These are phyloP conservation scores for Pyrenula massariospora DNA, from an alignment of 495 filamentous ascomycete species.

Conservation along the genomic window DNA sequence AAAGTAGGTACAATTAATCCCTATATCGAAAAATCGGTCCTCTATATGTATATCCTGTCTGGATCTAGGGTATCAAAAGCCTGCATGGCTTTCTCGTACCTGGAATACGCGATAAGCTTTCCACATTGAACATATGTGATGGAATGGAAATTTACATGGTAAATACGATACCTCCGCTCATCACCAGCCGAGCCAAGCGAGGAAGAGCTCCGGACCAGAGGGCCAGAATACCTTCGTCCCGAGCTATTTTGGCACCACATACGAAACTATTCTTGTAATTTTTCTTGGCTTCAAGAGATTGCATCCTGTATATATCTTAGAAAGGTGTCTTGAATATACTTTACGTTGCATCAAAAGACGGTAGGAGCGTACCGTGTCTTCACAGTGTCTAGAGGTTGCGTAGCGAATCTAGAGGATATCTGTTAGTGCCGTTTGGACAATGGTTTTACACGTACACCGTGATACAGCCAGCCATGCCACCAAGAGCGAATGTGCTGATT, in stretches of 20 bases:
- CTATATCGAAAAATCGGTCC: no score
- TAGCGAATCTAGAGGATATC: conserved; percentile 34
- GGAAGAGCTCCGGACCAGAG: conserved; percentile 94
- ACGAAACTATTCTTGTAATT: conserved; percentile 82
- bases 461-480: conserved; percentile 78
- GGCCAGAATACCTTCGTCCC: conserved; percentile 77
- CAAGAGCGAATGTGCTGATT: conserved; percentile 82
- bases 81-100: conserved; percentile 97
- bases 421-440: conserved; percentile 14
- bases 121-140: neutral
- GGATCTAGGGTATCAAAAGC: conserved; percentile 72
- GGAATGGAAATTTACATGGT: conserved; percentile 56
- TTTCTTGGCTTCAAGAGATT: conserved; percentile 77
- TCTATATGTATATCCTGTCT: conserved; percentile 68
- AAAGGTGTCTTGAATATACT: neutral
- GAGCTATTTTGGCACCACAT: conserved; percentile 74
- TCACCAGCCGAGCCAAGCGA: conserved; percentile 65
- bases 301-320: conserved; percentile 53
- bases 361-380: conserved; percentile 59
- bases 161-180: conserved; percentile 95
- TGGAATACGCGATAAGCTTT: conserved; percentile 15
- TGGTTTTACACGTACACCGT: conserved; percentile 59
- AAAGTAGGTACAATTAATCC: no score
- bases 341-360: neutral
- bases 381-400: conserved; percentile 88